Percentiles rank a stretch among this genome's conserved stretches.
Conservation (phyloP, 805 yeast genomes). For the Candida qinlingensis region DNA sequence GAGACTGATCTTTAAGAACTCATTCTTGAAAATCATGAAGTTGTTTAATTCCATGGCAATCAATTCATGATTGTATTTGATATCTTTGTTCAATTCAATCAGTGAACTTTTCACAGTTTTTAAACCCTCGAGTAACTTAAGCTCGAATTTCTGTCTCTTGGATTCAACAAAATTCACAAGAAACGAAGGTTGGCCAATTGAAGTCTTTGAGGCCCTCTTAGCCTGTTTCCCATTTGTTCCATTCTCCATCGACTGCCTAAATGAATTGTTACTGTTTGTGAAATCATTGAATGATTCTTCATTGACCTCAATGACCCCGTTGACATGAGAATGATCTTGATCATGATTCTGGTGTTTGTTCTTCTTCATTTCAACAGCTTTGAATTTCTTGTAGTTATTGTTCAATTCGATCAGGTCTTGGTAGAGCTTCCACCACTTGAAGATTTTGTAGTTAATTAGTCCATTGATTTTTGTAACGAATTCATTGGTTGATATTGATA, state of each 20-base stretch:
- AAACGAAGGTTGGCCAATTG: conserved; percentile 24
- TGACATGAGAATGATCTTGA: background rate
- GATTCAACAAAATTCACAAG: conserved; percentile 42
- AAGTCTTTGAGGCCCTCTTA: background rate
- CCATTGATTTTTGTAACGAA: conserved; percentile 28
- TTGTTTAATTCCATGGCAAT: conserved; percentile 60
- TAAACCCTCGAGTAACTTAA: conserved; percentile 34
- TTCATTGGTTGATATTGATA: conserved; percentile 20
- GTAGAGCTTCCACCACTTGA: conserved; percentile 41
- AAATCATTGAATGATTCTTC: conserved; percentile 20
- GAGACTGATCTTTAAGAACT: conserved; percentile 34
- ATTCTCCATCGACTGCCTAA: conserved; percentile 3
- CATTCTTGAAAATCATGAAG: conserved; percentile 46
- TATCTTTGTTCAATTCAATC: conserved; percentile 37
- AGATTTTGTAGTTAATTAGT: conserved; percentile 31
- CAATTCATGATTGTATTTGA: conserved; percentile 52
- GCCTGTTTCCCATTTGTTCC: conserved; percentile 7
- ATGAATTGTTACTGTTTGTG: conserved; percentile 19
- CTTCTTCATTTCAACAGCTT: conserved; percentile 16
- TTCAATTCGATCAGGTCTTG: conserved; percentile 35
- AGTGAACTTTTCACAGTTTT: conserved; percentile 39
- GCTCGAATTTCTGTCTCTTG: conserved; percentile 43
- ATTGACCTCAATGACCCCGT: conserved; percentile 23
- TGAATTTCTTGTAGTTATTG: conserved; percentile 28
- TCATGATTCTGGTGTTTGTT: conserved; percentile 10